Evolutionary conservation across 345 rosid genomes (phyloP).

Genomic region (Brassica napus): DNA sequence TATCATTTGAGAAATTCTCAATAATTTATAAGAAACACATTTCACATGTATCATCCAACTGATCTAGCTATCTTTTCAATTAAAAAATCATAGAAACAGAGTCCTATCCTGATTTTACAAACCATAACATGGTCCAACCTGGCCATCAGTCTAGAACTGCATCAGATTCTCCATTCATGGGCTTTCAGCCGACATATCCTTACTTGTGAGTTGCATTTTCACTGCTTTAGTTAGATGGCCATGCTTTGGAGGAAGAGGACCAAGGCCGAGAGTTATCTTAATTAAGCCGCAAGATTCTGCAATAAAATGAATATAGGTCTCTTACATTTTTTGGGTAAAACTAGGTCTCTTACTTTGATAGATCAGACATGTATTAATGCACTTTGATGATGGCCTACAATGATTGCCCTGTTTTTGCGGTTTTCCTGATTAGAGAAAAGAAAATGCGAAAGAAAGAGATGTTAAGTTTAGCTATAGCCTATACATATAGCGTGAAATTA

Average conservation of each 20-base stretch:
- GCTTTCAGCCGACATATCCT: neutral
- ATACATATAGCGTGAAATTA: constrained; percentile 36
- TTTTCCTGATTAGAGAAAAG: neutral
- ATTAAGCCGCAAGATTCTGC: neutral
- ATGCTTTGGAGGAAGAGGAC: constrained; percentile 3
- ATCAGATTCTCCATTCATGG: neutral
- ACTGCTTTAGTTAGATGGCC: neutral
- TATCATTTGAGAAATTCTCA: too few species aligned
- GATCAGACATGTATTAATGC: neutral
- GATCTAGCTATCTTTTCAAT: too few species aligned
- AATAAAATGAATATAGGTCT: neutral
- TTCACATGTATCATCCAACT: too few species aligned
- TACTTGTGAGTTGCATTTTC: constrained; percentile 12
- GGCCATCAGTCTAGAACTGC: neutral
- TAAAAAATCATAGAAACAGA: neutral
- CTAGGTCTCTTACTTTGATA: neutral
- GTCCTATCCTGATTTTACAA: neutral
- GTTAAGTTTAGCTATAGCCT: neutral
- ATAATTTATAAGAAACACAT: too few species aligned
- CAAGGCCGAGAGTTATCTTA: neutral
- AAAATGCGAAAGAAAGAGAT: constrained; percentile 1
- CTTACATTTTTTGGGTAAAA: too few species aligned
- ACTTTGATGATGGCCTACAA: constrained; percentile 16
- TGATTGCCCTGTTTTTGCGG: constrained; percentile 3
- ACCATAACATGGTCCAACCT: neutral